These are phyloP conservation scores for Anaeromyces robustus DNA, from an alignment of 192 early-diverging fungal genomes.

Conservation along the genomic window DNA sequence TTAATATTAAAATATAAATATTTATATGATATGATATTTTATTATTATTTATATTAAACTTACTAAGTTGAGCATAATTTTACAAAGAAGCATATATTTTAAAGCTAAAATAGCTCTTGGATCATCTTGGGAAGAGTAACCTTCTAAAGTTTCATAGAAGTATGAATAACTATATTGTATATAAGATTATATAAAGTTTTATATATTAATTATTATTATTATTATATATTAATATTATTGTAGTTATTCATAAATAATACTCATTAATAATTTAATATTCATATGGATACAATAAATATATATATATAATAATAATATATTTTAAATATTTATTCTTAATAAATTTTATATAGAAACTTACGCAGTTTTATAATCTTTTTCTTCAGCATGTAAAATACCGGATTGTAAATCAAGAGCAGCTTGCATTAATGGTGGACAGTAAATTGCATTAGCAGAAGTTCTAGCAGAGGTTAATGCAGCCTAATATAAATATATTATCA, in stretches of 20 bases:
- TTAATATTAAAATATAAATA: too few relatives aligned
- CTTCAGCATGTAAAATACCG: conserved; percentile 92
- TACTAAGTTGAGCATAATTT: conserved; percentile 95
- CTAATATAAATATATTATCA: too few relatives aligned
- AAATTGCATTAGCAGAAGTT: conserved; percentile 92
- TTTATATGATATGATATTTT: background rate
- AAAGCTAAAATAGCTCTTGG: conserved; percentile 71
- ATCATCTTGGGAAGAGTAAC: conserved; percentile 78
- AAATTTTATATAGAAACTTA: too few relatives aligned
- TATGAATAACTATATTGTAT: conserved; percentile 51
- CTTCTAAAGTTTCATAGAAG: conserved; percentile 97
- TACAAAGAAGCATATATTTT: conserved; percentile 98
- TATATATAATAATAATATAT: too few relatives aligned
- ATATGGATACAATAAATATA: too few relatives aligned
- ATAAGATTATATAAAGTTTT: too few relatives aligned
- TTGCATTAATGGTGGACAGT: conserved; percentile 93
- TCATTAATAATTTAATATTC: too few relatives aligned
- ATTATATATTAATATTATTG: too few relatives aligned
- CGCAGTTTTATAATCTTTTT: conserved; percentile 98
- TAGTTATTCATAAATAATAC: too few relatives aligned
- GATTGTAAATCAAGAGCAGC: conserved; percentile 94
- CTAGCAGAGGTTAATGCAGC: conserved; percentile 92
- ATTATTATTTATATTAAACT: background rate
- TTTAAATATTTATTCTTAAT: too few relatives aligned
- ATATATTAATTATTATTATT: too few relatives aligned